Evolutionary conservation across 2,329 filamentous ascomycete species (phyloP).

Genomic region (Fusarium vanettenii): DNA sequence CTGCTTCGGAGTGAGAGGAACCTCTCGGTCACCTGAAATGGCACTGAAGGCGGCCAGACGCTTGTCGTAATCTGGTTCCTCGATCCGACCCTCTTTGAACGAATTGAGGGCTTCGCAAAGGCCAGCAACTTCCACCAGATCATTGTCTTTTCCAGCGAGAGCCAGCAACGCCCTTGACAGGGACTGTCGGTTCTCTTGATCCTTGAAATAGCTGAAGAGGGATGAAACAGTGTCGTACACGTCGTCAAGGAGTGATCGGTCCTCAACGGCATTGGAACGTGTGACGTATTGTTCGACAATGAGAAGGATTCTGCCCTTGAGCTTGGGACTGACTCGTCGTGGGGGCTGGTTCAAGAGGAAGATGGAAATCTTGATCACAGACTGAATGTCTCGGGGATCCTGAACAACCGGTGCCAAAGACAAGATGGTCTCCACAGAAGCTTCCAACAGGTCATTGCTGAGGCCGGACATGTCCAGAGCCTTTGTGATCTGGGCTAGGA

Average conservation of each 20-base stretch:
- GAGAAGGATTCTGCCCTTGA: constrained; percentile 82
- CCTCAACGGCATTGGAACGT: constrained; percentile 59
- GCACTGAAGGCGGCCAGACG: constrained; percentile 80
- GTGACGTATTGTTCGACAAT: constrained; percentile 86
- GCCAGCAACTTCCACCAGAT: constrained; percentile 71
- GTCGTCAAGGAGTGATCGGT: constrained; percentile 64
- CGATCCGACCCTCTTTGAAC: constrained; percentile 76
- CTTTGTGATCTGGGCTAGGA: constrained; percentile 74
- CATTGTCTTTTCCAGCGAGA: constrained; percentile 73
- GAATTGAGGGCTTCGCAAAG: constrained; percentile 87
- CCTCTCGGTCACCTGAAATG: constrained; percentile 73
- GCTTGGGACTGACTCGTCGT: constrained; percentile 82
- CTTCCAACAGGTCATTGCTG: constrained; percentile 80
- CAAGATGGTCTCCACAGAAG: constrained; percentile 83
- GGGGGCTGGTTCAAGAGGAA: constrained; percentile 89
- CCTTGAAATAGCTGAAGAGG: constrained; percentile 91
- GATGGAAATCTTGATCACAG: constrained; percentile 81
- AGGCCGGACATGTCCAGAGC: constrained; percentile 72
- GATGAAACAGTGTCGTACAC: constrained; percentile 82
- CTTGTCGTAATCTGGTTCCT: constrained; percentile 89
- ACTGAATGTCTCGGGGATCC: constrained; percentile 75
- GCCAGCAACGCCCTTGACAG: constrained; percentile 79
- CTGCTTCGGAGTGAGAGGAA: constrained; percentile 73
- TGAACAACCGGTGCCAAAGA: constrained; percentile 77
- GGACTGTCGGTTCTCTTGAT: constrained; percentile 79